Base-by-base conservation (phyloP, 177 flowering plant genomes). In the Vitis hybrid region DNA sequence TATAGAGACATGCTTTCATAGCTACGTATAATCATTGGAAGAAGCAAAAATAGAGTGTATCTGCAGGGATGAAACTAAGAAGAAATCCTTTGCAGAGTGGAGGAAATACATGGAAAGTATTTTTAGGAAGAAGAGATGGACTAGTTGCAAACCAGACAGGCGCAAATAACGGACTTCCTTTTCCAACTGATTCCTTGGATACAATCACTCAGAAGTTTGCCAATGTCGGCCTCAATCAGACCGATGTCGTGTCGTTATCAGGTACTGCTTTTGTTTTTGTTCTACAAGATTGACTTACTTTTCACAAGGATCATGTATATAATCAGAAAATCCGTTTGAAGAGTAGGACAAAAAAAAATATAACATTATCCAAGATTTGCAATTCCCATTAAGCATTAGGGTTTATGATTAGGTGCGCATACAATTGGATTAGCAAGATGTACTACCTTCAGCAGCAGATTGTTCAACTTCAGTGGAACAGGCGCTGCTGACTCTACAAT, bases 121-220 rank as follows among this genome's bases (percentile, higher is more conserved):
- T 68, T 6, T 66, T 92, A 18, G 98, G 98, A 53, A 87, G 98
- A 81, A 88, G 94, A 64, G 98, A 94, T 72, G 93, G 89, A n/a
- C 57, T 79, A 12, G 85, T 84, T 8, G 83, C 98, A 2, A 93
- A 90, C 69, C 86, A 83, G 60, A 62, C 83, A 7, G 87, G 79
- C 65, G 90, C 95, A 3, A 83, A 87, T 46, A 12, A 8, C 59
- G 46, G 51, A 7, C 91, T 94, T 67, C 95, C 97, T 57, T 61
- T 87, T 64, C 97, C 97, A 1, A 83, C 82, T 48, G 91, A 90
- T 4, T 9, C 75, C 0, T 60, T 91, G 0, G 70, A 66, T 52
- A n/a, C 48, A 2, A 82, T 92, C 71, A 80, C 57, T 18, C 15
- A 79, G 9, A 94, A 91, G 68, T 94, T 94, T 53, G 71, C 2